phyloP scores from a whole-genome alignment of 257 asterid genomes.

The Solanum neorickii region DNA sequence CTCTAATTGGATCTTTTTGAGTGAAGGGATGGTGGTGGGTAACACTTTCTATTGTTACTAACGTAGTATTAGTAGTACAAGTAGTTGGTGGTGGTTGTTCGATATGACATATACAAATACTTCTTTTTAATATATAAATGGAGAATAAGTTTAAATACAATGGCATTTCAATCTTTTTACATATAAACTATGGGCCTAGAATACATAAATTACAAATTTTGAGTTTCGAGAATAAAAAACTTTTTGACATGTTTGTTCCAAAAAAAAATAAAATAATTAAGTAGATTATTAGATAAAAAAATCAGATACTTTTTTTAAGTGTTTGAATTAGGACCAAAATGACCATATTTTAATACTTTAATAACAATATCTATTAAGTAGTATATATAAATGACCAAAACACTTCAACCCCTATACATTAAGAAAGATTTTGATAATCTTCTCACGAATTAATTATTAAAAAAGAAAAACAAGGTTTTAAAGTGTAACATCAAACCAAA shows the following conservation, averaged over 20 bases:
- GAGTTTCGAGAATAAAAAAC: neutral
- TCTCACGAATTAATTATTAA: neutral
- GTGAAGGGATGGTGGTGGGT: conserved; percentile 43
- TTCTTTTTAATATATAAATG: neutral
- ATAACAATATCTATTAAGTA: too few species aligned
- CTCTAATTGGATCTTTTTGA: conserved; percentile 33
- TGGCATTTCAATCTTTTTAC: neutral
- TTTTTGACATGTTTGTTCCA: neutral
- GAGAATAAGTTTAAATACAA: neutral
- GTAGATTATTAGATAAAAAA: neutral
- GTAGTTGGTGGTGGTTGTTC: conserved; percentile 7
- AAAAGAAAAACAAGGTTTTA: neutral
- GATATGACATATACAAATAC: neutral
- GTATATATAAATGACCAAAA: too few species aligned
- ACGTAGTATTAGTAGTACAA: conserved; percentile 5
- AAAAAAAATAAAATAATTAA: neutral
- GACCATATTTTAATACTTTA: too few species aligned
- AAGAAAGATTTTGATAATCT: too few species aligned
- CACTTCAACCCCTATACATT: too few species aligned
- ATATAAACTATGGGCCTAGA: neutral
- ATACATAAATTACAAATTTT: neutral
- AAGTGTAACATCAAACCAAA: neutral
- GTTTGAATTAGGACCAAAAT: too few species aligned
- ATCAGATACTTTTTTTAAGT: too few species aligned
- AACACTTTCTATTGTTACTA: conserved; percentile 8